A percentile compares a stretch with the other conserved stretches of the same genome.
These are phyloP conservation scores for Albizia julibrissin DNA, from an alignment of 306 rosid species.

Conservation along the genomic window DNA sequence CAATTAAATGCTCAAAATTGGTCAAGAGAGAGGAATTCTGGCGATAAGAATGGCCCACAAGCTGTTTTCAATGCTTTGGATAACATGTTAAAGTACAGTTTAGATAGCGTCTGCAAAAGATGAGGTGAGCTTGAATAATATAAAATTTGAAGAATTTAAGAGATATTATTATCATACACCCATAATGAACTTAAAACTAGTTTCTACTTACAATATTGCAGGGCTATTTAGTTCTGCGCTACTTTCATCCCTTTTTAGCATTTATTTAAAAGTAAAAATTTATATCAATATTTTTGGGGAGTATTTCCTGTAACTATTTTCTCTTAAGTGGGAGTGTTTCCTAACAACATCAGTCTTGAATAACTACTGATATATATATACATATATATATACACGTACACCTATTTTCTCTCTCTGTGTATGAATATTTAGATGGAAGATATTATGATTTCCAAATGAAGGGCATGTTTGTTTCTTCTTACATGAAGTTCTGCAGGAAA, in stretches of 20 bases:
- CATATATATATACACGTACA: background rate
- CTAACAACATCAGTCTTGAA: background rate
- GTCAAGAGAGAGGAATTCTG: conserved; percentile 41
- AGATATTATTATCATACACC: background rate
- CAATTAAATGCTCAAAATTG: conserved; percentile 42
- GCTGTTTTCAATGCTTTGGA: conserved; percentile 82
- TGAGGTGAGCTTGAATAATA: conserved; percentile 58
- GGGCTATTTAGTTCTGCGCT: background rate
- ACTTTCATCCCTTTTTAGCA: background rate
- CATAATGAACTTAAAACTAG: conserved; percentile 1
- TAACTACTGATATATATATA: background rate
- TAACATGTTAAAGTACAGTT: conserved; percentile 65
- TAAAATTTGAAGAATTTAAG: conserved; percentile 1
- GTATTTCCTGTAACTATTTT: background rate
- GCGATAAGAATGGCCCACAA: conserved; percentile 46
- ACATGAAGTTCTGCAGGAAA: conserved; percentile 59
- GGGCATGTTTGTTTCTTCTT: conserved; percentile 25
- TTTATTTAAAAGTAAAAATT: background rate
- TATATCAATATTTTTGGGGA: background rate
- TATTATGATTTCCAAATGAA: conserved; percentile 11
- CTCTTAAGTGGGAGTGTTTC: background rate
- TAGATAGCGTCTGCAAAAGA: conserved; percentile 73
- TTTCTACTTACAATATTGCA: background rate
- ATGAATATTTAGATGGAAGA: conserved; percentile 25
- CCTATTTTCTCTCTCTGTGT: background rate